phyloP scores from a whole-genome alignment of 257 asterid species.

The Avicennia marina region DNA sequence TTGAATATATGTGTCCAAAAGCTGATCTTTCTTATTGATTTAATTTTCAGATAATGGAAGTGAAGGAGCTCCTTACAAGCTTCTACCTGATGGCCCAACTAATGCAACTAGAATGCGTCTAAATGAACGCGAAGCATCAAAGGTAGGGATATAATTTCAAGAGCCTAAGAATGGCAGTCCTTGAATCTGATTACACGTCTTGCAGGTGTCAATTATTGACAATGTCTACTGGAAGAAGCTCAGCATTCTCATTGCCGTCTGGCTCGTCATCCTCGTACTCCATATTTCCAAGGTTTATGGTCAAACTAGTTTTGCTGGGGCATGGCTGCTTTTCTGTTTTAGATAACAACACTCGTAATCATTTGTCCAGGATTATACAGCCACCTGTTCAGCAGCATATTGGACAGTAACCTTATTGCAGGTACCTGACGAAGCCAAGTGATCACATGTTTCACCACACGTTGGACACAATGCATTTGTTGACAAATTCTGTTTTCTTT shows the following conservation, averaged over 20 bases:
- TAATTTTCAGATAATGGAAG: slow-evolving; percentile 24
- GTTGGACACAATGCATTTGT: too few species aligned
- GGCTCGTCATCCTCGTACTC: slow-evolving; percentile 43
- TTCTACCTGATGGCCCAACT: slow-evolving; percentile 35
- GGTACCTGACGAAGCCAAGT: slow-evolving; percentile 25
- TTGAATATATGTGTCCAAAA: not conserved
- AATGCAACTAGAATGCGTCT: slow-evolving; percentile 23
- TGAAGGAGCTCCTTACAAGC: slow-evolving; percentile 41
- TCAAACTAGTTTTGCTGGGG: not conserved
- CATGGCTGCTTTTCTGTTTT: not conserved
- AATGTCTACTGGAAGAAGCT: slow-evolving; percentile 50
- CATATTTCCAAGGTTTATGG: slow-evolving; percentile 44
- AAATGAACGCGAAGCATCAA: slow-evolving; percentile 20
- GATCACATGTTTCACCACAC: not conserved
- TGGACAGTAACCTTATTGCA: slow-evolving; percentile 47
- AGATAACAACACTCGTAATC: not conserved
- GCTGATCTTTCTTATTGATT: slow-evolving; percentile 13
- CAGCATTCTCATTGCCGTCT: slow-evolving; percentile 38
- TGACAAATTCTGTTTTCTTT: not conserved
- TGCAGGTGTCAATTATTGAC: slow-evolving; percentile 34
- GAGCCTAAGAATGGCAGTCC: not conserved
- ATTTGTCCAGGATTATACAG: slow-evolving; percentile 34
- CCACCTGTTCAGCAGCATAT: slow-evolving; percentile 42
- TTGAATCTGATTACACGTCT: slow-evolving; percentile 6
- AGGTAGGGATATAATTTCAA: slow-evolving; percentile 26